These are phyloP conservation scores for Alloascoidea africana DNA, from an alignment of 805 yeast species.

Conservation along the genomic window DNA sequence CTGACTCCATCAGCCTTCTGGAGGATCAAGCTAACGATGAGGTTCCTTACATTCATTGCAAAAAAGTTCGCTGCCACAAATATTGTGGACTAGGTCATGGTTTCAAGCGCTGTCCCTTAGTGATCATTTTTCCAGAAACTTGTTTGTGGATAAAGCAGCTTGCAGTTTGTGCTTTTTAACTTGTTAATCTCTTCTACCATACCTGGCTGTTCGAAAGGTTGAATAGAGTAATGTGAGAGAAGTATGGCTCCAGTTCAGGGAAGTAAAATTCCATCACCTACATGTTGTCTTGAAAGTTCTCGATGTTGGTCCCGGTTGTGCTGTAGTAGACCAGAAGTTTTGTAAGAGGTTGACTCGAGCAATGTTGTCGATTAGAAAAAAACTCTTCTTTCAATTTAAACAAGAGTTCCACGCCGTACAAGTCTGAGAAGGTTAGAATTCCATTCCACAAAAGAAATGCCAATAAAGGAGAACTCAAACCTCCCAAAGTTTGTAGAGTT, in stretches of 20 bases:
- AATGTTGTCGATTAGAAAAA: no score
- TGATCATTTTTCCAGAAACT: not conserved
- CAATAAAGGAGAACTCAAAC: no score
- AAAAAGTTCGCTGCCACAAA: no score
- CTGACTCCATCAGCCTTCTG: no score
- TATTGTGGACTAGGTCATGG: no score
- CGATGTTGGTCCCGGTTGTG: constrained; percentile 15
- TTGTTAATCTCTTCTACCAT: no score
- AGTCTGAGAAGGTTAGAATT: not conserved
- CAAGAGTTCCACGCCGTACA: not conserved
- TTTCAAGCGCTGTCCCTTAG: no score
- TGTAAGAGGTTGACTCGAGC: constrained; percentile 1
- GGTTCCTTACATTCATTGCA: no score
- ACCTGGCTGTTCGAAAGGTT: not conserved
- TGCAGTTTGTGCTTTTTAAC: no score
- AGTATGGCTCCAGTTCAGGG: not conserved
- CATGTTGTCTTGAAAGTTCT: constrained; percentile 5
- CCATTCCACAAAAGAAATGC: no score
- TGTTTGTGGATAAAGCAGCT: not conserved
- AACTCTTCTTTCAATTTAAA: not conserved
- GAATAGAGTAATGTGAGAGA: not conserved
- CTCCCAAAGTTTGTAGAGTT: no score
- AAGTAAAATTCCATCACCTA: constrained; percentile 1
- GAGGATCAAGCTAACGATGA: no score
- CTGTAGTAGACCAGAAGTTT: not conserved